phyloP scores from a whole-genome alignment of 495 filamentous ascomycete genomes.

The Viridothelium virens region DNA sequence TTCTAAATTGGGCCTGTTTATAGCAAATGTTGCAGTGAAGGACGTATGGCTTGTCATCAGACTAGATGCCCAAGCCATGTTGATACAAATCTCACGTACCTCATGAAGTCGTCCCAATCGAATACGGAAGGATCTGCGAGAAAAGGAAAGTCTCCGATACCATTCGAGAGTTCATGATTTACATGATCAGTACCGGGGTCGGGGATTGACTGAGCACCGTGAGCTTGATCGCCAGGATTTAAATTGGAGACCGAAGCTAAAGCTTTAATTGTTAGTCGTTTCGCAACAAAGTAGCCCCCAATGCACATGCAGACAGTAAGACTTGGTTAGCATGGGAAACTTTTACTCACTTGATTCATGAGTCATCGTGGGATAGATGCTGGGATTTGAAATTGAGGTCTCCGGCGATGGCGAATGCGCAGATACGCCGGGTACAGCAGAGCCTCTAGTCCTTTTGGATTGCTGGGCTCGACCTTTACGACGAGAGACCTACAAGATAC shows the following conservation, averaged over 20 bases:
- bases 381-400: not conserved
- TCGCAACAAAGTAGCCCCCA: not conserved
- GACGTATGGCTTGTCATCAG: not conserved
- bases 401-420: not conserved
- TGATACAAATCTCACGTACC: slow-evolving; percentile 2
- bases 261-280: not conserved
- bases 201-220: not conserved
- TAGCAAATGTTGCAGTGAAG: not conserved
- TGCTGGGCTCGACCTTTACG: slow-evolving; percentile 2
- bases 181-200: not conserved
- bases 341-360: not conserved
- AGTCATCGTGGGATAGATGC: not conserved
- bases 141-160: not conserved
- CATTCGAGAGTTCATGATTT: not conserved
- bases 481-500: not conserved
- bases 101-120: slow-evolving; percentile 2
- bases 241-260: not conserved
- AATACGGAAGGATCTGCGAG: not conserved
- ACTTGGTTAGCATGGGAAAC: not conserved
- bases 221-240: not conserved
- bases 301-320: not conserved
- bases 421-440: not conserved
- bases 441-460: not conserved
- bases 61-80: not conserved
- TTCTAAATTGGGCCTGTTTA: not conserved